These are phyloP conservation scores for Cinchona pubescens DNA, from an alignment of 257 asterid genomes.

Conservation along the genomic window DNA sequence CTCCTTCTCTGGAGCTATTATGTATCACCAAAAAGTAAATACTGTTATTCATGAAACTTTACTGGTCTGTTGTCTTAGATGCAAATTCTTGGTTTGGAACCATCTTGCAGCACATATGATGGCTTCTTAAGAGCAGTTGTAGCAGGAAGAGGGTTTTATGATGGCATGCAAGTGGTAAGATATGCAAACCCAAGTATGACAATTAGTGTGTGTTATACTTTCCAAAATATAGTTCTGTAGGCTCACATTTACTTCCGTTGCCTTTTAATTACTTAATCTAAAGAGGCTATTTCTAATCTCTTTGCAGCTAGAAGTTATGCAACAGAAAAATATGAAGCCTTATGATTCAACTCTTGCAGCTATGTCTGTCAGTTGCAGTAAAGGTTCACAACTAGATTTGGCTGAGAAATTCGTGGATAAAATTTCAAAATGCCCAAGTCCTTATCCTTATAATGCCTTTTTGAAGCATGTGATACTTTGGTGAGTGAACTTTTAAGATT, in stretches of 20 bases:
- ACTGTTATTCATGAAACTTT: slow-evolving; percentile 12
- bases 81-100: slow-evolving; percentile 79
- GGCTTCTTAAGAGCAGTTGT: slow-evolving; percentile 64
- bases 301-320: slow-evolving; percentile 77
- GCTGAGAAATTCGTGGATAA: slow-evolving; percentile 65
- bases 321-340: slow-evolving; percentile 63
- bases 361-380: slow-evolving; percentile 72
- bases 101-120: slow-evolving; percentile 53
- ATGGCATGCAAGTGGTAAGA: slow-evolving; percentile 75
- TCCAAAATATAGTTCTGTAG: slow-evolving; percentile 8
- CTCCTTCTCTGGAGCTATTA: not conserved
- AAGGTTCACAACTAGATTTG: slow-evolving; percentile 61
- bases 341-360: slow-evolving; percentile 69
- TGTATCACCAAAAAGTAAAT: not conserved
- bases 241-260: not conserved
- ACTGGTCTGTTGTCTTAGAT: slow-evolving; percentile 45
- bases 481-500: slow-evolving; percentile 40
- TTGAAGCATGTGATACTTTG: slow-evolving; percentile 74
- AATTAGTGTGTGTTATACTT: not conserved
- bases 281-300: slow-evolving; percentile 19
- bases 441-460: slow-evolving; percentile 63
- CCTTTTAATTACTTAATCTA: not conserved
- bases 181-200: slow-evolving; percentile 5
- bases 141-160: slow-evolving; percentile 44
- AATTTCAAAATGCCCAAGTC: slow-evolving; percentile 36